A percentile compares a stretch with the other conserved stretches of the same genome.
Evolutionary conservation across 1,284 basidiomycete genomes (phyloP).

Genomic region (Stygiomarasmius scandens): DNA sequence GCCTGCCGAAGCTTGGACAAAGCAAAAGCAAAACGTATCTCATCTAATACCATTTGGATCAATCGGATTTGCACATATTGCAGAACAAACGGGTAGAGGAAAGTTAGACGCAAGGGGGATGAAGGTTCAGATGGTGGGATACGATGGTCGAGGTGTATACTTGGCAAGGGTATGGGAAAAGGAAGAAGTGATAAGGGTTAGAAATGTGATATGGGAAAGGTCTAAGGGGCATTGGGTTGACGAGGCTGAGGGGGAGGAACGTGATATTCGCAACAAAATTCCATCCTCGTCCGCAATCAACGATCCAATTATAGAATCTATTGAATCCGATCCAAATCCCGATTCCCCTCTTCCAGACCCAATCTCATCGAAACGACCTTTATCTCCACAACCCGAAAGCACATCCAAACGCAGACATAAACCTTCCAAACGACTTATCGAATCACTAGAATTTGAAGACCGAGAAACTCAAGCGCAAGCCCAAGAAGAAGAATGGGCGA

Average conservation of each 20-base stretch:
- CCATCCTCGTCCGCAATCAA: too few relatives aligned
- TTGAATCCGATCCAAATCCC: background rate
- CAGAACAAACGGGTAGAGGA: background rate
- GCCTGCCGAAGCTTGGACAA: background rate
- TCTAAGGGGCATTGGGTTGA: background rate
- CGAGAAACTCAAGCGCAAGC: background rate
- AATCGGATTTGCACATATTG: background rate
- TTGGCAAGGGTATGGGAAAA: background rate
- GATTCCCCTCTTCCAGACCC: background rate
- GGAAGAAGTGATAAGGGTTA: background rate
- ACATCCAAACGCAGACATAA: background rate
- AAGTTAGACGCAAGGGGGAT: background rate
- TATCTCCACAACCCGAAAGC: background rate
- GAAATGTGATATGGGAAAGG: background rate
- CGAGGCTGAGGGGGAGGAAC: background rate
- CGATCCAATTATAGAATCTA: too few relatives aligned
- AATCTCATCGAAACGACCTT: background rate
- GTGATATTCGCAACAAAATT: background rate
- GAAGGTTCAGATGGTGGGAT: background rate
- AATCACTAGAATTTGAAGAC: background rate
- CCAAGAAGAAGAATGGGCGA: background rate
- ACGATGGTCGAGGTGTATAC: constrained; percentile 1
- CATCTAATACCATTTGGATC: background rate
- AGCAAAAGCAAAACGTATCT: background rate
- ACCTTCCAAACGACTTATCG: background rate